Percentiles rank a stretch among this genome's conserved stretches.
Evolutionary conservation across 306 rosid genomes (phyloP).

Genomic region (Medicago lupulina): DNA sequence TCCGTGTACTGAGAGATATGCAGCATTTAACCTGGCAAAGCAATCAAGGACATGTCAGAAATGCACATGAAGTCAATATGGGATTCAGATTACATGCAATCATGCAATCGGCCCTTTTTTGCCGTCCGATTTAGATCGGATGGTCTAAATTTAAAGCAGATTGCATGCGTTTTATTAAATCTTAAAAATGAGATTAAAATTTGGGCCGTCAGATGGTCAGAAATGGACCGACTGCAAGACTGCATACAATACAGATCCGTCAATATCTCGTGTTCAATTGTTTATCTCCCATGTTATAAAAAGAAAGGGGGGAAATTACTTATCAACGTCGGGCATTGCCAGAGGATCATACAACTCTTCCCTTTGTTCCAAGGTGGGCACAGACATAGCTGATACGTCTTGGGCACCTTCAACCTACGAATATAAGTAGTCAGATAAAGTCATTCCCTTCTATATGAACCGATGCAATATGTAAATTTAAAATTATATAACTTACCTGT

Average conservation of each 20-base stretch:
- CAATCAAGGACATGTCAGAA: conserved; percentile 39
- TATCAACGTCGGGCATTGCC: conserved; percentile 77
- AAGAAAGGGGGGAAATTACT: conserved; percentile 43
- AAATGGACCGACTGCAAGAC: too few relatives aligned
- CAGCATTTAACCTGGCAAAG: conserved; percentile 76
- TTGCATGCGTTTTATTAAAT: too few relatives aligned
- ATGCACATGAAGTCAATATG: conserved; percentile 23
- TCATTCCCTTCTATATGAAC: background rate
- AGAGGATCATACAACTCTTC: conserved; percentile 86
- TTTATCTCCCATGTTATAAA: conserved; percentile 13
- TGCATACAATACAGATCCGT: too few relatives aligned
- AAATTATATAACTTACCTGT: conserved; percentile 53
- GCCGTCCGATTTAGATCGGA: too few relatives aligned
- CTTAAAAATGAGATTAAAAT: too few relatives aligned
- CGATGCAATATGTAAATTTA: background rate
- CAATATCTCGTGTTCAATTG: background rate
- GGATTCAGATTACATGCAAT: too few relatives aligned
- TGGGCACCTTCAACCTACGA: conserved; percentile 83
- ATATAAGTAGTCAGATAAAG: conserved; percentile 16
- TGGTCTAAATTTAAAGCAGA: too few relatives aligned
- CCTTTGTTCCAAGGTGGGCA: conserved; percentile 52
- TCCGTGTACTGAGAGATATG: conserved; percentile 73
- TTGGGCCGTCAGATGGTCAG: too few relatives aligned
- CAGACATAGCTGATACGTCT: conserved; percentile 65
- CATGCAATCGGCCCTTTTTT: too few relatives aligned